Evolutionary conservation across 495 filamentous ascomycete genomes (phyloP), one percentile per base, ranked within the genome.

Genomic region (Aspergillus asperescens): DNA sequence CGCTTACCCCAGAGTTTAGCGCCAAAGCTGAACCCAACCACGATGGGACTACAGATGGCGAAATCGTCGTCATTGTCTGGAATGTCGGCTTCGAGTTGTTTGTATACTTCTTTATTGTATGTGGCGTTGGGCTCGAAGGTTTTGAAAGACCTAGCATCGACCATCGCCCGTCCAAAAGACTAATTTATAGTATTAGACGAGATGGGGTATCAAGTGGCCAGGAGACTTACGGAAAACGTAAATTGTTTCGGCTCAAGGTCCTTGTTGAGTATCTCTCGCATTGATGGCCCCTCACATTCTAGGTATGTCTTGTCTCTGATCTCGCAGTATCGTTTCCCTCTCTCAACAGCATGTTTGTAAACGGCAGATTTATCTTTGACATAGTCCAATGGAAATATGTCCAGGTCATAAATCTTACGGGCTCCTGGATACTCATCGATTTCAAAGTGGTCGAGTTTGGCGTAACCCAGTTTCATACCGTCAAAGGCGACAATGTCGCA

Each of bases 321-420:
- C n/a, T 27, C 24, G 24, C 25, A 44, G 37, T 50, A 50, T 16
- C 29, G 38, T 13, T 39, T 37, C 16, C 47, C 47, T 50, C 47
- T 3, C 7, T 28, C 34, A 19, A 50, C 18, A 20, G 29, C 25
- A 16, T 29, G 29, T 40, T 50, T 39, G 7, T 29, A 29, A 12
- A 50, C 22, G 4, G 19, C n/a, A 3, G 20, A 16, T n/a, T 50
- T 29, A 3, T 40, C 31, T 4, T n/a, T 19, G 23, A 34, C 25
- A 27, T 24, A 29, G 4, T 38, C 15, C n/a, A 50, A 18, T 3
- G 47, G 47, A 19, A 3, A 50, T 19, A 50, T 27, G 13, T 38
- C 16, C n/a, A 50, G 22, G 10, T 19, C 29, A 12, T 19, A 13
- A 1, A 50, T 39, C 10, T 37, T 27, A 10, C 47, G 47, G 24